A percentile compares a stretch with the other conserved stretches of the same genome.
Conservation (phyloP, 345 rosid species). For the Abelmoschus esculentus region DNA sequence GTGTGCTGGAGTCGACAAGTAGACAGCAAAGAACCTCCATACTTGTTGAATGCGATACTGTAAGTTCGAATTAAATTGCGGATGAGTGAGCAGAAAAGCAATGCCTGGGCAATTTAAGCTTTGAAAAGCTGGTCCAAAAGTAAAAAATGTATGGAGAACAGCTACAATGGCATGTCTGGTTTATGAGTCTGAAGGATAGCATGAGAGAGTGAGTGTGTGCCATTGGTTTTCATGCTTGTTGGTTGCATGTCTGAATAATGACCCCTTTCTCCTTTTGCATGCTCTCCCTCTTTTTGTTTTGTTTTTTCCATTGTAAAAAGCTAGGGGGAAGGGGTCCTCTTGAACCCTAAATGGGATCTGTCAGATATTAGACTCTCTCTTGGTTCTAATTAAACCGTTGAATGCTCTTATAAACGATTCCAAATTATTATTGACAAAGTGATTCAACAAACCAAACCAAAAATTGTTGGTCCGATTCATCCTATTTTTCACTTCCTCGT, state of each 20-base stretch:
- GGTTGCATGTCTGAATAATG: conserved; percentile 7
- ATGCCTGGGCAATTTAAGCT: conserved; percentile 24
- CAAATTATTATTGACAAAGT: too few species aligned
- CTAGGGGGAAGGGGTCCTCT: conserved; percentile 11
- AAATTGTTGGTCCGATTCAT: too few species aligned
- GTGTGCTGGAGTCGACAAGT: conserved; percentile 4
- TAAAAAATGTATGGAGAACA: not conserved
- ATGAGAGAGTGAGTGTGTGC: not conserved
- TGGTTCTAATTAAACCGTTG: too few species aligned
- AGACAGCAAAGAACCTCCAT: conserved; percentile 15
- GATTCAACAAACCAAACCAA: too few species aligned
- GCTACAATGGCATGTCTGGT: conserved; percentile 7
- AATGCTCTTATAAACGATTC: too few species aligned
- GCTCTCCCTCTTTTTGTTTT: not conserved
- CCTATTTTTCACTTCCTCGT: too few species aligned
- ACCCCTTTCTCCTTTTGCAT: conserved; percentile 7
- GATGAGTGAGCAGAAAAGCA: not conserved
- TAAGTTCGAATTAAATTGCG: too few species aligned
- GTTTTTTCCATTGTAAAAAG: not conserved
- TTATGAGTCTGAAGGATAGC: not conserved
- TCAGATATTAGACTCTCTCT: not conserved
- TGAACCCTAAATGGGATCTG: conserved; percentile 20
- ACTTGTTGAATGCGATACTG: not conserved
- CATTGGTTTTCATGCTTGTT: not conserved
- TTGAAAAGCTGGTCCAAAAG: conserved; percentile 14